Evolutionary conservation across 768 basidiomycete genomes (phyloP).

Genomic region (Psilocybe sp.): DNA sequence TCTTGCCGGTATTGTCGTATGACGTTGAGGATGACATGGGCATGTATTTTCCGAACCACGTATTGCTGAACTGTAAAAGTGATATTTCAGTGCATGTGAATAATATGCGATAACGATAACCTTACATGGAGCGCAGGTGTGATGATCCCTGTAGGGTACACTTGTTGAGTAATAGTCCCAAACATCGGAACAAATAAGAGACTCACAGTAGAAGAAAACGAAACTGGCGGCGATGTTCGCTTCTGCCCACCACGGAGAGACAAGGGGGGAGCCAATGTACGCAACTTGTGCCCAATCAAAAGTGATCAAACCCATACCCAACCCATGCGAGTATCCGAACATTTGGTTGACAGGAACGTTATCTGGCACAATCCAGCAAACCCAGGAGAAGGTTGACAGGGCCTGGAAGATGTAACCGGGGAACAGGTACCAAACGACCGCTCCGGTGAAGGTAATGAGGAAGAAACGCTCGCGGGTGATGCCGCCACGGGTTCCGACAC

Average conservation of each 20-base stretch:
- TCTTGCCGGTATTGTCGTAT: constrained; percentile 58
- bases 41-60: constrained; percentile 55
- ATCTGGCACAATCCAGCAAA: constrained; percentile 65
- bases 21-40: constrained; percentile 67
- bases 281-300: constrained; percentile 83
- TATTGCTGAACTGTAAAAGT: constrained; percentile 58
- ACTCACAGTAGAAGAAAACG: constrained; percentile 63
- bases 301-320: constrained; percentile 73
- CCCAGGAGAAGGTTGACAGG: constrained; percentile 58
- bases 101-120: too few species aligned
- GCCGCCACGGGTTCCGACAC: constrained; percentile 61
- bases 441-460: constrained; percentile 55
- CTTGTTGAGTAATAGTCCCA: too few species aligned
- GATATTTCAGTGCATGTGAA: too few species aligned
- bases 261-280: constrained; percentile 68
- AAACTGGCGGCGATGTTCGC: constrained; percentile 66
- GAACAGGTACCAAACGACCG: constrained; percentile 63
- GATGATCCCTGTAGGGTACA: constrained; percentile 43
- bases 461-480: constrained; percentile 79
- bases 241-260: constrained; percentile 82
- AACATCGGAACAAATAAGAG: too few species aligned
- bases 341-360: constrained; percentile 70
- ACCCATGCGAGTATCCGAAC: constrained; percentile 61
- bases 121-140: constrained; percentile 51
- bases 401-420: constrained; percentile 75